Evolutionary conservation across 345 rosid genomes (phyloP), one percentile per base, ranked within the genome.

Genomic region (Euphorbia peplus): DNA sequence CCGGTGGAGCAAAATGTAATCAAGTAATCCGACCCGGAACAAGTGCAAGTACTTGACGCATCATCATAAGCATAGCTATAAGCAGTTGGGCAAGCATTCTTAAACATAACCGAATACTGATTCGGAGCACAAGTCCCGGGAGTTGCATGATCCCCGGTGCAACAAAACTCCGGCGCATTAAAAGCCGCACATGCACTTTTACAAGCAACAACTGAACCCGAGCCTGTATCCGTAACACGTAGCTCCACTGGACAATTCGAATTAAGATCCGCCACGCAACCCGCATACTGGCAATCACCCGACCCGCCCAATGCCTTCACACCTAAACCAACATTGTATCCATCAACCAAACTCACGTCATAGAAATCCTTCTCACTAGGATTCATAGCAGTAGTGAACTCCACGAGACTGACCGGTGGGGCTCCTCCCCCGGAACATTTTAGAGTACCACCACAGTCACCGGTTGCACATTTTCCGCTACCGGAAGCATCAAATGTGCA

Each of bases 21-120:
- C 81, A 85, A 24, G 62, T 91, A 93, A 57, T 84, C 83, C 15
- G 97, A 69, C 11, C 96, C 89, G 10, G 95, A 54, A 22, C 98
- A 93, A 55, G 96, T 91, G 70, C 86, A 74, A 6, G 96, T 93
- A 55, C 97, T 93, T 0, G 95, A 72, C 0, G 92, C 95, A 56
- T 91, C 98, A 63, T 93, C 98, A 41, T 91, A 93, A 2, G 98
- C 97, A 26, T 93, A 93, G 32, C 97, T 93, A 16, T 93, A 93
- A 8, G 98, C 98, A 9, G 87, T 76, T 9, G 96, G 97, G 62
- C 98, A 91, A 29, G 97, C 96, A 13, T 66, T 77, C 81, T 93
- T 93, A 73, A 93, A 93, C 86, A 87, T n/a, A 60, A 42, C 75
- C 42, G 97, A 90, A 82, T 89, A 91, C 68, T 79, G 82, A 0